Percentiles rank a stretch among this genome's conserved stretches.
Conservation (phyloP, 164 flowering plant species). For the Malania oleifera region DNA sequence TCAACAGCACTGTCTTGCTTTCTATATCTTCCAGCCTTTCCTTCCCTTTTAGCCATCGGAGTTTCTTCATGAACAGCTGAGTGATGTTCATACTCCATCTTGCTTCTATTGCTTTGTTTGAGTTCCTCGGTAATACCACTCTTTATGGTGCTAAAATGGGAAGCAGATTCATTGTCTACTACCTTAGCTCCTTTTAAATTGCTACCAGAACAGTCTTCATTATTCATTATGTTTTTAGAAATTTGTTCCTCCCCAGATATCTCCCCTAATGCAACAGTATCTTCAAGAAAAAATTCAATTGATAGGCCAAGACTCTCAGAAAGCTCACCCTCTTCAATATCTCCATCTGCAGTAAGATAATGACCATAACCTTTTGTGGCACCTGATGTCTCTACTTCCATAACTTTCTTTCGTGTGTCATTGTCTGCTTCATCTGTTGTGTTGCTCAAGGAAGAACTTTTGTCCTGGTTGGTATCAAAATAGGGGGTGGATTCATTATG, state of each 20-base stretch:
- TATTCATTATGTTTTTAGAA: conserved; percentile 13
- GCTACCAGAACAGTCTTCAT: conserved; percentile 2
- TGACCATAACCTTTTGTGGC: conserved; percentile 4
- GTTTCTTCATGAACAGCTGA: neutral
- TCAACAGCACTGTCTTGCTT: conserved; percentile 3
- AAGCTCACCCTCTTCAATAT: conserved; percentile 50
- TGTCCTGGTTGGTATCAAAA: conserved; percentile 6
- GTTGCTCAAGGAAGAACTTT: conserved; percentile 3
- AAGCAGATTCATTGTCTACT: conserved; percentile 5
- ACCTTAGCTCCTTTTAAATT: conserved; percentile 11
- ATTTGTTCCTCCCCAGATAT: conserved; percentile 10
- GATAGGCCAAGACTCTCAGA: conserved; percentile 15
- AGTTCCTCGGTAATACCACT: conserved; percentile 5
- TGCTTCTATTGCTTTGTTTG: neutral
- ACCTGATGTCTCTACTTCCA: conserved; percentile 22
- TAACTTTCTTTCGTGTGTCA: conserved; percentile 16
- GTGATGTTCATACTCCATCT: conserved; percentile 2
- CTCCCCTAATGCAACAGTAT: conserved; percentile 11
- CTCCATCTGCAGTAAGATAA: conserved; percentile 18
- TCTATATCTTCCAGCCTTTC: conserved; percentile 4
- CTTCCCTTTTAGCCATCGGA: neutral
- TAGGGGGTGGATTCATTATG: conserved; percentile 2
- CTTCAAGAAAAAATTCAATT: conserved; percentile 13
- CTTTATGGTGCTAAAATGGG: neutral
- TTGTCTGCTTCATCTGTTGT: conserved; percentile 13